Base-by-base conservation (phyloP, 257 asterid species). In the Lavandula angustifolia region DNA sequence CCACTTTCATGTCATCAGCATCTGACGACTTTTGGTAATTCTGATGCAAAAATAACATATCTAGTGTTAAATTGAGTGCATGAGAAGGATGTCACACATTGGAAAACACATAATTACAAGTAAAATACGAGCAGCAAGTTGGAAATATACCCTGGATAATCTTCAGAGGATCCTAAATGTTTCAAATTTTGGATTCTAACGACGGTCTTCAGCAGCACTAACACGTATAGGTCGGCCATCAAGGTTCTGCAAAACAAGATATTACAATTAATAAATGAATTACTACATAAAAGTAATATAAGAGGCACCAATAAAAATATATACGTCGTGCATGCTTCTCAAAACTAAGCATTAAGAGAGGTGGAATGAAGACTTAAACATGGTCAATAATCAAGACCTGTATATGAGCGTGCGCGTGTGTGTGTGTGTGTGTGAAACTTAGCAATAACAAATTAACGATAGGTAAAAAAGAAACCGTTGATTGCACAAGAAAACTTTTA, bases 221-320 rank as follows among this genome's bases (percentile, higher is more conserved):
- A 85, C 89, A 32, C 89, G 83, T 61, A 85, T 76, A 41, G 76
- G 3, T 75, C 92, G 63, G 16, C 92, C 92, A 31, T 70, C 54
- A 27, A 85, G 85, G 74, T 85, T 85, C 92, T 85, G 80, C 71
- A 35, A 49, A 17, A 60, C 56, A 65, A 14, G 10, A 64, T 61
- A 64, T 9, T 22, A 2, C 7, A 3, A 54, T 13, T 37, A 31
- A 46, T 22, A 53, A 48, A 48, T 16, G 5, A 49, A 54, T 10
- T 46, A 53, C 9, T 50, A n/a, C 27, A 57, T 43, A 51, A 37
- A 47, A 47, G 37, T 41, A 7, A 8, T 60, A 44, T 3, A 3
- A 34, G 18, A 17, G 29, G 62, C 61, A 27, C 35, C 7, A 38
- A 13, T 27, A 18, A 9, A 63, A 70, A 47, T 17, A 42, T 22